Evolutionary conservation across 2,329 filamentous ascomycete genomes (phyloP).

Genomic region (Cadophora malorum): DNA sequence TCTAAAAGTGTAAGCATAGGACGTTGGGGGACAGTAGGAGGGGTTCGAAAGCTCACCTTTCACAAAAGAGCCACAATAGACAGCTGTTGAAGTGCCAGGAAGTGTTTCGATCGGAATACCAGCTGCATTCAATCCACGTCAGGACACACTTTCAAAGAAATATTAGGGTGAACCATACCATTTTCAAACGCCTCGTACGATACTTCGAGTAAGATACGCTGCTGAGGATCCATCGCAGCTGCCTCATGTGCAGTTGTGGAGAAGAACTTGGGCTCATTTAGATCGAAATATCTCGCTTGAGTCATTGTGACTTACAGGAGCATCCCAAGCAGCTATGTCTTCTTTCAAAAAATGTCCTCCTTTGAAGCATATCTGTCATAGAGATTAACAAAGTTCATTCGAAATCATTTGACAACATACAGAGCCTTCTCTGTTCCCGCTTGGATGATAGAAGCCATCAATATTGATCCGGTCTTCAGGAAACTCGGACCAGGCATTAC

Average conservation of each 20-base stretch:
- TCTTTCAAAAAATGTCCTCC: slow-evolving; percentile 30
- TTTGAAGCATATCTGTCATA: slow-evolving; percentile 24
- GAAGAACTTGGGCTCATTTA: slow-evolving; percentile 28
- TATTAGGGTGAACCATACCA: background rate
- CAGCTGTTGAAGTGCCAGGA: slow-evolving; percentile 25
- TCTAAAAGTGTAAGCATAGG: slow-evolving; percentile 4
- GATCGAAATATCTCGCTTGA: background rate
- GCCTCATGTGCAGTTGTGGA: slow-evolving; percentile 29
- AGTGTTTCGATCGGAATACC: slow-evolving; percentile 30
- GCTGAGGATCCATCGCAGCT: slow-evolving; percentile 53
- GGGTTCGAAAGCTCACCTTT: slow-evolving; percentile 17
- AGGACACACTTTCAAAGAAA: background rate
- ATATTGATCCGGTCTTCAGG: slow-evolving; percentile 22
- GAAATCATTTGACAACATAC: background rate
- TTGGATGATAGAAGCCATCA: slow-evolving; percentile 24
- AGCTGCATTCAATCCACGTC: slow-evolving; percentile 17
- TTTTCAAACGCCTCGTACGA: slow-evolving; percentile 29
- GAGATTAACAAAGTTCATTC: background rate
- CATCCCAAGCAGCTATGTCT: slow-evolving; percentile 29
- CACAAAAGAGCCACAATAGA: slow-evolving; percentile 30
- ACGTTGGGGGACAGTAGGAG: background rate
- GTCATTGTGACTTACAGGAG: slow-evolving; percentile 23
- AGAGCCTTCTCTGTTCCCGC: slow-evolving; percentile 22
- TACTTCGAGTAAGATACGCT: slow-evolving; percentile 56
- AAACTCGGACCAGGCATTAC: slow-evolving; percentile 15